Evolutionary conservation across 495 filamentous ascomycete species (phyloP), one percentile per base, ranked within the genome.

Genomic region (Aeminium ludgeri): DNA sequence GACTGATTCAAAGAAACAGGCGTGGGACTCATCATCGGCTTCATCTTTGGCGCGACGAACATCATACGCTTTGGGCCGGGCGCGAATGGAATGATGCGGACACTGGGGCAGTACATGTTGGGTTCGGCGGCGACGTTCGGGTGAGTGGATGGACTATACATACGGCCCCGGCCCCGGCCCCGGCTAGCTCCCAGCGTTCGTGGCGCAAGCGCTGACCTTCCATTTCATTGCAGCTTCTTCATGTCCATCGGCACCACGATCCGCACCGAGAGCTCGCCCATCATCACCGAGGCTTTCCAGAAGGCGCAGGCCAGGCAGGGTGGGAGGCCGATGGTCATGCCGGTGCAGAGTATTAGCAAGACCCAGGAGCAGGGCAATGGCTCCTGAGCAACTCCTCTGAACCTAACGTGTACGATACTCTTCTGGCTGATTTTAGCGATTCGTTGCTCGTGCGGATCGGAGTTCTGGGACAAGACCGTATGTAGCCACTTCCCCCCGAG

Each of bases 181-280:
- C n/a, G n/a, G n/a, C n/a, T n/a, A n/a, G n/a, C n/a, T n/a, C n/a
- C n/a, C n/a, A n/a, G n/a, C n/a, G n/a, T n/a, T n/a, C n/a, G n/a
- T n/a, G n/a, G n/a, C n/a, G n/a, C n/a, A n/a, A n/a, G n/a, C n/a
- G n/a, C n/a, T n/a, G n/a, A n/a, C n/a, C n/a, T n/a, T n/a, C 10
- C 36, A 33, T 23, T 13, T 12, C 15, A 3, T 3, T 6, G 34
- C 40, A 97, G 89, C 16, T 93, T 95, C 61, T 97, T 97, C 70
- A 97, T 97, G 89, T 86, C 81, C 29, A 94, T 97, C 53, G 89
- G 89, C 46, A 92, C 82, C 49, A 85, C 87, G 15, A 95, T 97
- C 52, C 79, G 89, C 55, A 80, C 85, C 13, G 86, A 94, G 50
- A 72, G 72, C 37, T 78, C 77, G 0, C 71, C 74, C 5, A 66